Percentiles rank a stretch among this genome's conserved stretches.
These are phyloP conservation scores for Glycine soja DNA, from an alignment of 306 rosid species.

Conservation along the genomic window DNA sequence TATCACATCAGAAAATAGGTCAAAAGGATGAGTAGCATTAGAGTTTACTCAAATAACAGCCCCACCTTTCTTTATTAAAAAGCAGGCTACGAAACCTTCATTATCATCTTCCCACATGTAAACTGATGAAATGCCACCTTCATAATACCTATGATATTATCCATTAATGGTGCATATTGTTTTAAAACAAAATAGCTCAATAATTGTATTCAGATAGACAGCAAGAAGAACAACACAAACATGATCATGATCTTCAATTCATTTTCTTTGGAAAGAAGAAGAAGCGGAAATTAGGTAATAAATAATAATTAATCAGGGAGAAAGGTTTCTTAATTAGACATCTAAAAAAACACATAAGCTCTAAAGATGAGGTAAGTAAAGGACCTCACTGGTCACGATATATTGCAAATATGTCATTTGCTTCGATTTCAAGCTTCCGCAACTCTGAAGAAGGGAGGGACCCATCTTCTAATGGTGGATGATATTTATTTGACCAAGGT, in stretches of 20 bases:
- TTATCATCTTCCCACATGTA: conserved; percentile 98
- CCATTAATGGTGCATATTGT: conserved; percentile 59
- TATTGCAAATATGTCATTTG: conserved; percentile 88
- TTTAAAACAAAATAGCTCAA: conserved; percentile 36
- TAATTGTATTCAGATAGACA: conserved; percentile 12
- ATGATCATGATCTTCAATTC: neutral
- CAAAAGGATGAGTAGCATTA: conserved; percentile 35
- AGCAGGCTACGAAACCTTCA: conserved; percentile 90
- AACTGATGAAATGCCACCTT: conserved; percentile 99
- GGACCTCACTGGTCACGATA: conserved; percentile 99
- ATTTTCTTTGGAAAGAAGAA: conserved; percentile 17
- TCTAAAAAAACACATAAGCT: conserved; percentile 30
- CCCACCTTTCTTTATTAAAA: conserved; percentile 90
- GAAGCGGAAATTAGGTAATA: conserved; percentile 12
- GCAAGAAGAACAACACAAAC: neutral
- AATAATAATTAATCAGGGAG: neutral
- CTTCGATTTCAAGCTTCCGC: conserved; percentile 95
- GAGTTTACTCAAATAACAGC: conserved; percentile 33
- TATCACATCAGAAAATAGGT: conserved; percentile 44
- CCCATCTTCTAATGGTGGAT: conserved; percentile 88
- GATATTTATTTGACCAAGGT: conserved; percentile 96
- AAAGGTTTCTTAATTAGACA: conserved; percentile 33
- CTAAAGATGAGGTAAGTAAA: conserved; percentile 77
- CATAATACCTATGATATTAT: conserved; percentile 83
- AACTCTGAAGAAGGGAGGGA: conserved; percentile 74